These are phyloP conservation scores for Scheffersomyces illinoinensis DNA, from an alignment of 1,139 yeast species.

Conservation along the genomic window DNA sequence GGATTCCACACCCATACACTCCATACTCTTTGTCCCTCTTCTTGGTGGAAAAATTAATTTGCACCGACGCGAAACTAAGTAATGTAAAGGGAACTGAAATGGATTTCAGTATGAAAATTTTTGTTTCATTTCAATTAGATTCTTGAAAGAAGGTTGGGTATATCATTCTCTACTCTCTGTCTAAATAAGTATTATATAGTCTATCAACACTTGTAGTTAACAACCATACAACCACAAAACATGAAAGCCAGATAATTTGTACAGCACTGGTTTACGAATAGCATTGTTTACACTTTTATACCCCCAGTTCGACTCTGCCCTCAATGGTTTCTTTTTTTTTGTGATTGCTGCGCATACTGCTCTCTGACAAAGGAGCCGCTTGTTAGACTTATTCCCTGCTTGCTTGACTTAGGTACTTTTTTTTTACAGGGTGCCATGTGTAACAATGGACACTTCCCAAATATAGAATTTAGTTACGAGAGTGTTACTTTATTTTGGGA, in stretches of 20 bases:
- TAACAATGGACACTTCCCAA: background rate
- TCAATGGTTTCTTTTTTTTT: background rate
- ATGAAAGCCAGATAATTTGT: background rate
- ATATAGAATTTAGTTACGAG: background rate
- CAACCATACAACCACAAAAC: background rate
- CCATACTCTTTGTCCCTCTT: too few species aligned
- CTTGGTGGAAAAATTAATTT: too few species aligned
- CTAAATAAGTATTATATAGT: background rate
- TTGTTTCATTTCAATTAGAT: background rate
- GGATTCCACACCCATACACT: too few species aligned
- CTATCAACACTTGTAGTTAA: background rate
- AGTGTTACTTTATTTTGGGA: background rate
- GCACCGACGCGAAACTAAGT: too few species aligned
- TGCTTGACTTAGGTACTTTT: background rate
- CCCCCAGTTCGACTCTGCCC: background rate
- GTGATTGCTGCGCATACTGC: background rate
- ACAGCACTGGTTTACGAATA: background rate
- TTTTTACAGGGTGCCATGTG: background rate
- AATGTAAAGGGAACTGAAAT: too few species aligned
- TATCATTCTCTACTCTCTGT: background rate
- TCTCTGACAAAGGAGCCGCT: background rate
- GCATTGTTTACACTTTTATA: background rate
- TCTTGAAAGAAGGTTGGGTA: background rate
- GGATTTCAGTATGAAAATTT: background rate
- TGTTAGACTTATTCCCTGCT: background rate